A percentile compares a stretch with the other conserved stretches of the same genome.
Conservation (phyloP, 164 flowering plant genomes). For the Magnolia kwangsiensis region DNA sequence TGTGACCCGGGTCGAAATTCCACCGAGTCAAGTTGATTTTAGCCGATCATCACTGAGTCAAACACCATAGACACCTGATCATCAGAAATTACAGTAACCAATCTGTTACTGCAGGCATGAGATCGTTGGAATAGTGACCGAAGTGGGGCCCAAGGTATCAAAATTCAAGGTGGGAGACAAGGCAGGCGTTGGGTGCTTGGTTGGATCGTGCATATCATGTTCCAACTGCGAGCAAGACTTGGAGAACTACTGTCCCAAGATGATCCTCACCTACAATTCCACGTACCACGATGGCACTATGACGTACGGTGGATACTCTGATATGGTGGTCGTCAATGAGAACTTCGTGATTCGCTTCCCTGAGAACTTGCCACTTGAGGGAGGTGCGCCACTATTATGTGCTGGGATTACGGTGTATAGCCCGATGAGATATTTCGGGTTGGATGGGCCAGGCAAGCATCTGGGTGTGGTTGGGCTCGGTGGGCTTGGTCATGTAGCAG, state of each 20-base stretch:
- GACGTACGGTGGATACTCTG: conserved; percentile 41
- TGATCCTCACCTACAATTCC: conserved; percentile 17
- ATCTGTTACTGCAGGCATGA: conserved; percentile 33
- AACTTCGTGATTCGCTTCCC: conserved; percentile 38
- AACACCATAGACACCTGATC: not conserved
- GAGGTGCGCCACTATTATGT: conserved; percentile 40
- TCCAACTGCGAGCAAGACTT: conserved; percentile 21
- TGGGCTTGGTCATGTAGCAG: conserved; percentile 57
- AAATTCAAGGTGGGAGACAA: conserved; percentile 37
- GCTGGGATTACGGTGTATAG: conserved; percentile 53
- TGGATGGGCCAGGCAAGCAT: conserved; percentile 33
- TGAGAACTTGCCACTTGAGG: conserved; percentile 44
- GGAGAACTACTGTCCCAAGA: conserved; percentile 37
- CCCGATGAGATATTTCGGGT: conserved; percentile 38
- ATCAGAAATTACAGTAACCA: not conserved
- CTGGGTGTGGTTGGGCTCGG: conserved; percentile 61
- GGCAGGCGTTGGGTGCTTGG: conserved; percentile 39
- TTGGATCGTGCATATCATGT: conserved; percentile 35
- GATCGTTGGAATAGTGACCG: conserved; percentile 32
- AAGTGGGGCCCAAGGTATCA: conserved; percentile 27
- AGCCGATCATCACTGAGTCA: not conserved
- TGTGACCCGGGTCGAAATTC: no score
- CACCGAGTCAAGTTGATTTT: not conserved
- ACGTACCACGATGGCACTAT: conserved; percentile 23
- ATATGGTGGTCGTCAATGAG: conserved; percentile 32